These are phyloP conservation scores for Chloranthus sessilifolius DNA, from an alignment of 164 flowering plant species.

Conservation along the genomic window DNA sequence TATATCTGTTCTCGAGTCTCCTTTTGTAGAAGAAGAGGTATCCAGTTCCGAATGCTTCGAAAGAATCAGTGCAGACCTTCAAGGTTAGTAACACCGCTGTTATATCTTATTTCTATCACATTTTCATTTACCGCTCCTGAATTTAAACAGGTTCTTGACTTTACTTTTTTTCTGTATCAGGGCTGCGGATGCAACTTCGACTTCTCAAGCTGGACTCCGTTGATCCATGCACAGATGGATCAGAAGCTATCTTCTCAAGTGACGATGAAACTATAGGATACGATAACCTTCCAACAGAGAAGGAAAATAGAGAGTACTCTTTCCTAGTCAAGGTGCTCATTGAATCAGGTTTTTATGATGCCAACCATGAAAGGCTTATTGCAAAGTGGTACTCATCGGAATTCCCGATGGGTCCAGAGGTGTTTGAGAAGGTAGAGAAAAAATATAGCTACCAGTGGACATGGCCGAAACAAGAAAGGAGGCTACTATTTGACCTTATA, in stretches of 20 bases:
- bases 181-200: constrained; percentile 42
- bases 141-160: not conserved
- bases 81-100: constrained; percentile 39
- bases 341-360: constrained; percentile 35
- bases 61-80: constrained; percentile 70
- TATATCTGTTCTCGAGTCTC: constrained; percentile 65
- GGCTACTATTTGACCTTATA: constrained; percentile 62
- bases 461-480: constrained; percentile 62
- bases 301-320: constrained; percentile 40
- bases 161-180: constrained; percentile 22
- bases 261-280: constrained; percentile 34
- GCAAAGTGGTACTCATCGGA: constrained; percentile 41
- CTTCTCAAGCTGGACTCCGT: constrained; percentile 39
- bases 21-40: constrained; percentile 63
- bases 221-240: constrained; percentile 40
- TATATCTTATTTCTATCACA: not conserved
- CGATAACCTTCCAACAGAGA: constrained; percentile 10
- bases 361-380: constrained; percentile 15
- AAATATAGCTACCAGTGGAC: constrained; percentile 44
- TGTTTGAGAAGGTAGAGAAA: constrained; percentile 65
- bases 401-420: constrained; percentile 33
- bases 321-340: constrained; percentile 53
- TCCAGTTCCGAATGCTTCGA: constrained; percentile 77
- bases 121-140: too few relatives aligned
- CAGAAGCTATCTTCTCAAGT: constrained; percentile 41